These are phyloP conservation scores for Penicillium digitatum DNA, from an alignment of 2,329 filamentous ascomycete species.

Conservation along the genomic window DNA sequence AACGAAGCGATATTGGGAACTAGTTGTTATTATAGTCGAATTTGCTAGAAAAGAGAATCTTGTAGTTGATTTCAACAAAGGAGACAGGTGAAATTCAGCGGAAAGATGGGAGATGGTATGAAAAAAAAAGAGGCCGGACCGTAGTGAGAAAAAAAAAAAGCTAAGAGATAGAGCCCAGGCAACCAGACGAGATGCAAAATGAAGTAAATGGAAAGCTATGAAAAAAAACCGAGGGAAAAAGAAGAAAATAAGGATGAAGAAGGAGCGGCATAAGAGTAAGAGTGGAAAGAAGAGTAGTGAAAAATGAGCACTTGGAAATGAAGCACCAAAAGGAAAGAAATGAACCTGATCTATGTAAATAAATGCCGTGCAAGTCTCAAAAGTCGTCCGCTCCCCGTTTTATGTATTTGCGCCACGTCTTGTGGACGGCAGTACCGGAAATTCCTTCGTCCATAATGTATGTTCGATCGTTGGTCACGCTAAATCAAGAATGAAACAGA, in stretches of 20 bases:
- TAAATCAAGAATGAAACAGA: conserved; percentile 38
- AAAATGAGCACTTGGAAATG: conserved; percentile 13
- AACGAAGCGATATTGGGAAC: conserved; percentile 16
- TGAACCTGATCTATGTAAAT: conserved; percentile 38
- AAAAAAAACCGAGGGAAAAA: conserved; percentile 12
- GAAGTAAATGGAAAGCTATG: conserved; percentile 16
- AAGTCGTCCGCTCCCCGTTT: conserved; percentile 38
- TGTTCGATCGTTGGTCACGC: conserved; percentile 42
- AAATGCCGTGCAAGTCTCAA: conserved; percentile 39
- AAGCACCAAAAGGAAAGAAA: conserved; percentile 27
- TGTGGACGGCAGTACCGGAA: conserved; percentile 33
- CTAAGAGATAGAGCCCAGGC: conserved; percentile 17
- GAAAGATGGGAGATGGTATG: conserved; percentile 28
- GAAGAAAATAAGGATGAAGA: conserved; percentile 18
- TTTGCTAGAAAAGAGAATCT: conserved; percentile 31
- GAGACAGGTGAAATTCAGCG: conserved; percentile 33
- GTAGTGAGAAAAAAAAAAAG: conserved; percentile 24
- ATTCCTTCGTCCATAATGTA: conserved; percentile 39
- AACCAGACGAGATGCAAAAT: conserved; percentile 20
- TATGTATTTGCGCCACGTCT: conserved; percentile 38
- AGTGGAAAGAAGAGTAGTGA: conserved; percentile 13
- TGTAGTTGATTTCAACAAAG: conserved; percentile 32
- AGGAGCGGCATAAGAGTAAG: conserved; percentile 19
- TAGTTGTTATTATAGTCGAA: conserved; percentile 30
- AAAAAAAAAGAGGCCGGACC: conserved; percentile 15